Conservation (phyloP, 208 protist genomes). For the Crithidia bombi region DNA sequence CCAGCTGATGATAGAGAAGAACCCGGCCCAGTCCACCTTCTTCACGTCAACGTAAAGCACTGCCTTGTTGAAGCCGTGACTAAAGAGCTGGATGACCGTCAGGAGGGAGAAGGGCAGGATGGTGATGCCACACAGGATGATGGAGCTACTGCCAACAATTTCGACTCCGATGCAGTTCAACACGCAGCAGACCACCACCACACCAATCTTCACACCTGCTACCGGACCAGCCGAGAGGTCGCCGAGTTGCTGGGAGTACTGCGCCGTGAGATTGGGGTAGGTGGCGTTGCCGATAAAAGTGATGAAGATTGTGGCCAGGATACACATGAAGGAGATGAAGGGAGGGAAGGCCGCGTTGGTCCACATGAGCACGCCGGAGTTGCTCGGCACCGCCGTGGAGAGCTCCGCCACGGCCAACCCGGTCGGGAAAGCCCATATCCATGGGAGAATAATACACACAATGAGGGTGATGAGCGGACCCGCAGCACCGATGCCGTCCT, state of each 20-base stretch:
- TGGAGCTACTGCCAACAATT: conserved; percentile 67
- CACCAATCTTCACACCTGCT: conserved; percentile 68
- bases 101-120: conserved; percentile 74
- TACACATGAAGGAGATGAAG: conserved; percentile 77
- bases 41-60: conserved; percentile 63
- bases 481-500: conserved; percentile 76
- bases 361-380: conserved; percentile 90
- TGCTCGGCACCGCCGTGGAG: conserved; percentile 82
- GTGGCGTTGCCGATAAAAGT: conserved; percentile 87
- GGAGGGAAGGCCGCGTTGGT: conserved; percentile 79
- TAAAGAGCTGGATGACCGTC: conserved; percentile 73
- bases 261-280: conserved; percentile 78
- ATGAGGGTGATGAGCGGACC: conserved; percentile 84
- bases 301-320: conserved; percentile 78
- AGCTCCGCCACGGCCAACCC: conserved; percentile 83
- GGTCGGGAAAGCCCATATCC: conserved; percentile 83
- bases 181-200: conserved; percentile 65
- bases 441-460: conserved; percentile 73
- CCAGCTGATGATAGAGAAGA: conserved; percentile 88
- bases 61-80: conserved; percentile 67
- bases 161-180: conserved; percentile 80
- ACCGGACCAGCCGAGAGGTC: conserved; percentile 35
- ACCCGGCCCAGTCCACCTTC: conserved; percentile 66
- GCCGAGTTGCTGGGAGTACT: conserved; percentile 63
- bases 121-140: conserved; percentile 68